phyloP scores from a whole-genome alignment of 2,329 filamentous ascomycete genomes.

The Sordariomycetes sp. region DNA sequence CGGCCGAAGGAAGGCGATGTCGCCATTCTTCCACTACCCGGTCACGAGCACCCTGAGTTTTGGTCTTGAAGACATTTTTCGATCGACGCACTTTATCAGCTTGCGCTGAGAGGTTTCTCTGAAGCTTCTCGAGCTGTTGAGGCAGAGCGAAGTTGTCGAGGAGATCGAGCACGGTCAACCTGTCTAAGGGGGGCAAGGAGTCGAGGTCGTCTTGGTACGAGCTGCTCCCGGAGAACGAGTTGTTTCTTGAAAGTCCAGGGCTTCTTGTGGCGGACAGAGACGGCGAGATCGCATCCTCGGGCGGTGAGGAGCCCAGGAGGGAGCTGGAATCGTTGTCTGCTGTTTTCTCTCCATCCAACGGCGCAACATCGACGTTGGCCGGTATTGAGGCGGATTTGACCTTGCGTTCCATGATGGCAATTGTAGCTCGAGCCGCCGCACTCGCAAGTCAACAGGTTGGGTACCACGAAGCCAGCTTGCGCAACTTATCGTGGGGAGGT shows the following conservation, averaged over 20 bases:
- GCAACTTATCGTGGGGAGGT: no score
- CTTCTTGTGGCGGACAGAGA: constrained; percentile 41
- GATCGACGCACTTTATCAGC: constrained; percentile 79
- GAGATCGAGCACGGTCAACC: constrained; percentile 83
- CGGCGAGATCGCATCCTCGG: constrained; percentile 36
- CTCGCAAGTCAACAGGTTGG: no score
- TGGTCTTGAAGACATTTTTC: constrained; percentile 68
- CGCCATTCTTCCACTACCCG: constrained; percentile 91
- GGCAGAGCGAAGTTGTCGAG: constrained; percentile 89
- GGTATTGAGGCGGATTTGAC: no score
- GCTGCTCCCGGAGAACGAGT: constrained; percentile 75
- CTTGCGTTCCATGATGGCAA: no score
- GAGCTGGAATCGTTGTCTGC: constrained; percentile 19
- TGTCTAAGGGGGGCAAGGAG: constrained; percentile 76
- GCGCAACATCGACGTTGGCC: no score
- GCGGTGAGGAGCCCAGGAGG: constrained; percentile 27
- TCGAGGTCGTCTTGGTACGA: constrained; percentile 88
- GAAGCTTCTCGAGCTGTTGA: constrained; percentile 83
- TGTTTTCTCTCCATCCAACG: no score
- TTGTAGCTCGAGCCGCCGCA: no score
- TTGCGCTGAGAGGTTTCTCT: constrained; percentile 72
- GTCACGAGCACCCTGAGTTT: constrained; percentile 70
- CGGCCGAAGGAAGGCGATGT: constrained; percentile 72
- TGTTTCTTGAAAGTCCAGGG: constrained; percentile 60
- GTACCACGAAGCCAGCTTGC: no score